A percentile compares a stretch with the other conserved stretches of the same genome.
phyloP scores from a whole-genome alignment of 2,329 filamentous ascomycete species.

The Diaporthe helianthi region DNA sequence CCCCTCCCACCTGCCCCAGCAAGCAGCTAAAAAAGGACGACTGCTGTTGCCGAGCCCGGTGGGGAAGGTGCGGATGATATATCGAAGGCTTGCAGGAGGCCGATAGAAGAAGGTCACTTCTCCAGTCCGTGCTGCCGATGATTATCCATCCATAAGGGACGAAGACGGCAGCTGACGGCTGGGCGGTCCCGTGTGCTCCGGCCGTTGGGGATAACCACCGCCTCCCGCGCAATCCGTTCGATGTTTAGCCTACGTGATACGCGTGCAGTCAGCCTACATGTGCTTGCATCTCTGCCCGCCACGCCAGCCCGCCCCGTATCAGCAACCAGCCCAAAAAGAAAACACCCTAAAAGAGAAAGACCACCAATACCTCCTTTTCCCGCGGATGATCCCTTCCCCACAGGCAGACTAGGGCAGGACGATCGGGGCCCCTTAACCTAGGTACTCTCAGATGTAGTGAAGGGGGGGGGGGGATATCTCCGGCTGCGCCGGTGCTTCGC shows the following conservation, averaged over 20 bases:
- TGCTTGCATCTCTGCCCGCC: too few relatives aligned
- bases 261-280: too few relatives aligned
- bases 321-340: too few relatives aligned
- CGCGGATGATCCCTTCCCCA: constrained; percentile 13
- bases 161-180: too few relatives aligned
- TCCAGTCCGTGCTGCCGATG: background rate
- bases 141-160: background rate
- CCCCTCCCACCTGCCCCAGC: background rate
- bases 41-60: background rate
- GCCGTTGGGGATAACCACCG: background rate
- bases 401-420: background rate
- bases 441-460: constrained; percentile 7
- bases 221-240: background rate
- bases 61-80: background rate
- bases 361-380: constrained; percentile 1
- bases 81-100: background rate
- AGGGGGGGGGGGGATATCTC: background rate
- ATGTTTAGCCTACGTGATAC: too few relatives aligned
- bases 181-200: background rate
- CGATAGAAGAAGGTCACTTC: background rate
- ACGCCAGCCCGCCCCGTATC: too few relatives aligned
- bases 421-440: background rate
- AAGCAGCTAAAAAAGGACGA: background rate
- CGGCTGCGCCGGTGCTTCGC: too few relatives aligned
- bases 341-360: background rate